Percentiles rank a stretch among this genome's conserved stretches.
These are phyloP conservation scores for Mycena filopes DNA, from an alignment of 768 basidiomycete species.

Conservation along the genomic window DNA sequence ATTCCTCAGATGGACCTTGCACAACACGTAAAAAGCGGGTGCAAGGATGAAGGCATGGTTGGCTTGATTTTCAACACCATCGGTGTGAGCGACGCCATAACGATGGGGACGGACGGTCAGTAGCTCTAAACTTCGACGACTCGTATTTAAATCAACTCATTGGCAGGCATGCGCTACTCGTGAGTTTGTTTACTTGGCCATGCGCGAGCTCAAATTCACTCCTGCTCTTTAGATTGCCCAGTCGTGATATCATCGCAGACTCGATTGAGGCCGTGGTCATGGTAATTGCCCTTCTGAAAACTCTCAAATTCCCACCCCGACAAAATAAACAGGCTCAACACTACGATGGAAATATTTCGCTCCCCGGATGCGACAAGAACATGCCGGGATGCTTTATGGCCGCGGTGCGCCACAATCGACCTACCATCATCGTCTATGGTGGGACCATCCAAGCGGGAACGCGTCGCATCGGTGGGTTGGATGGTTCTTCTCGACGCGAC, in stretches of 20 bases:
- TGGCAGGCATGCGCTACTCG: constrained; percentile 88
- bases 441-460: constrained; percentile 85
- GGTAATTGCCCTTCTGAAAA: constrained; percentile 3
- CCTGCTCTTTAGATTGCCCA: constrained; percentile 69
- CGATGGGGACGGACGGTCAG: constrained; percentile 89
- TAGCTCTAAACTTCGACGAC: neutral
- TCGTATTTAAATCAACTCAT: neutral
- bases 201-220: neutral
- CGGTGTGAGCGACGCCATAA: constrained; percentile 84
- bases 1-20: constrained; percentile 75
- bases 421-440: constrained; percentile 88
- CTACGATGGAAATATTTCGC: constrained; percentile 87
- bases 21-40: constrained; percentile 83
- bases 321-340: constrained; percentile 73
- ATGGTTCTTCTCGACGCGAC: neutral
- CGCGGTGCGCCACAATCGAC: constrained; percentile 86
- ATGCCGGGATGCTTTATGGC: constrained; percentile 93
- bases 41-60: constrained; percentile 81
- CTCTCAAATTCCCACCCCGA: too few species aligned
- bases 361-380: constrained; percentile 93
- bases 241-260: constrained; percentile 90
- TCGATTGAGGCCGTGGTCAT: constrained; percentile 73
- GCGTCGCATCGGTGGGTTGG: constrained; percentile 66
- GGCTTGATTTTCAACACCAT: constrained; percentile 89
- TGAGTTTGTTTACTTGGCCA: constrained; percentile 48